These are phyloP conservation scores for Tulasnella sp. DNA, from an alignment of 768 basidiomycete species.

Conservation along the genomic window DNA sequence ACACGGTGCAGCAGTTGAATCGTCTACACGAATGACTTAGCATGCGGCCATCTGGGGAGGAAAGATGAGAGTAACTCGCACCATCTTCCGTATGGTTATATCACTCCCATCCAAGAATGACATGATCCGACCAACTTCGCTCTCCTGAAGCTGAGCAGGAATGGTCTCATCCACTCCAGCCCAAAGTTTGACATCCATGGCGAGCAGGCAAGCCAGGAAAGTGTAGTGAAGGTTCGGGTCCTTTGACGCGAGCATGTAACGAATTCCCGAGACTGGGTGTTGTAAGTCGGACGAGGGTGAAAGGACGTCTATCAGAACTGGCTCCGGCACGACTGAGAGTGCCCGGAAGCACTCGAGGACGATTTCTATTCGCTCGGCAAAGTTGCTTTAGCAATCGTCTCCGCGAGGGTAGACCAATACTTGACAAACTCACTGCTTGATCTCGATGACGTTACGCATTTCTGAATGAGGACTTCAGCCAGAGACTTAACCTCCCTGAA, in stretches of 20 bases:
- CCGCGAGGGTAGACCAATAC: background rate
- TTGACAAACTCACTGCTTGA: background rate
- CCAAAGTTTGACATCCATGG: constrained; percentile 54
- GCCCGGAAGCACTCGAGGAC: constrained; percentile 34
- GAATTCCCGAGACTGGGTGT: constrained; percentile 31
- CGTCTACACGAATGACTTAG: constrained; percentile 39
- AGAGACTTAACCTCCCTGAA: background rate
- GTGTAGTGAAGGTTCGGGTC: constrained; percentile 56
- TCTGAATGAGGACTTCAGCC: background rate
- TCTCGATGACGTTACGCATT: background rate
- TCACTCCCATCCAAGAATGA: constrained; percentile 56
- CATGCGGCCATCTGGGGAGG: background rate
- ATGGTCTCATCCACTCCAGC: constrained; percentile 49
- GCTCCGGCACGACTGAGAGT: constrained; percentile 27
- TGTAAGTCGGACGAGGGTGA: constrained; percentile 1
- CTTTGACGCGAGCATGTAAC: constrained; percentile 49
- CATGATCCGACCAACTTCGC: constrained; percentile 70
- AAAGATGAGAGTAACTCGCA: constrained; percentile 27
- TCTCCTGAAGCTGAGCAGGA: constrained; percentile 36
- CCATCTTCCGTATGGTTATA: constrained; percentile 49
- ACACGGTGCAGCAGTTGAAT: constrained; percentile 49
- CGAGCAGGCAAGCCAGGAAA: constrained; percentile 57
- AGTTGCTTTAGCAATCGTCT: background rate
- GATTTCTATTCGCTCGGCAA: constrained; percentile 25
- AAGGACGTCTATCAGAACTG: background rate